phyloP scores from a whole-genome alignment of 305 asterid genomes.

The Solanum hybrid region DNA sequence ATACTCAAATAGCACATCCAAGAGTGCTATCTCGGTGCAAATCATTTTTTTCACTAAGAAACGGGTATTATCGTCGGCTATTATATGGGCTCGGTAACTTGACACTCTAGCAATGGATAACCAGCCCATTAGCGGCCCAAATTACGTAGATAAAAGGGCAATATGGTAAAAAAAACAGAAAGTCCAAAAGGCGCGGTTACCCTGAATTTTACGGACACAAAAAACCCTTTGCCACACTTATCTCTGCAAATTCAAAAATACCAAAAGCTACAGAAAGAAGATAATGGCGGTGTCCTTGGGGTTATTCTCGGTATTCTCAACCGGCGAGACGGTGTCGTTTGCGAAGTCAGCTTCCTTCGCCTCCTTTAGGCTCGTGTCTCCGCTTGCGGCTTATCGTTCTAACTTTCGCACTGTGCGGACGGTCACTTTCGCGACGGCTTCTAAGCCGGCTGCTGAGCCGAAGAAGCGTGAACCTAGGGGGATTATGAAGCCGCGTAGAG shows the following conservation, averaged over 20 bases:
- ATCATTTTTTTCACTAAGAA: not conserved
- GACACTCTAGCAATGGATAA: not conserved
- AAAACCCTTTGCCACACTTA: constrained; percentile 16
- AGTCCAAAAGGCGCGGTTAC: not conserved
- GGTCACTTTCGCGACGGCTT: constrained; percentile 29
- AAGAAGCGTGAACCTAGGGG: constrained; percentile 75
- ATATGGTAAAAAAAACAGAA: not conserved
- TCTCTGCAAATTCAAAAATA: constrained; percentile 8
- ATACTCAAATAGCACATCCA: not conserved
- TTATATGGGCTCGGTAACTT: not conserved
- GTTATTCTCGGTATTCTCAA: constrained; percentile 27
- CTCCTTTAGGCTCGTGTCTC: constrained; percentile 4
- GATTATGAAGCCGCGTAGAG: constrained; percentile 73
- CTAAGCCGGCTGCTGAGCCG: constrained; percentile 59
- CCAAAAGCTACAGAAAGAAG: not conserved
- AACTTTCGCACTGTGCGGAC: constrained; percentile 29
- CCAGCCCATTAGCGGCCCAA: not conserved
- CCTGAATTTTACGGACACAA: not conserved
- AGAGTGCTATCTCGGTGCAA: not conserved
- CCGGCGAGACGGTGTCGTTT: constrained; percentile 28
- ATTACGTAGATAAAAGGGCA: not conserved
- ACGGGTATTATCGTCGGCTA: not conserved
- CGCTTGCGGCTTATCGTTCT: constrained; percentile 15
- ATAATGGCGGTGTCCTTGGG: constrained; percentile 53
- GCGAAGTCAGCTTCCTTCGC: constrained; percentile 10